phyloP scores from a whole-genome alignment of 768 basidiomycete genomes.

The Suillus occidentalis region DNA sequence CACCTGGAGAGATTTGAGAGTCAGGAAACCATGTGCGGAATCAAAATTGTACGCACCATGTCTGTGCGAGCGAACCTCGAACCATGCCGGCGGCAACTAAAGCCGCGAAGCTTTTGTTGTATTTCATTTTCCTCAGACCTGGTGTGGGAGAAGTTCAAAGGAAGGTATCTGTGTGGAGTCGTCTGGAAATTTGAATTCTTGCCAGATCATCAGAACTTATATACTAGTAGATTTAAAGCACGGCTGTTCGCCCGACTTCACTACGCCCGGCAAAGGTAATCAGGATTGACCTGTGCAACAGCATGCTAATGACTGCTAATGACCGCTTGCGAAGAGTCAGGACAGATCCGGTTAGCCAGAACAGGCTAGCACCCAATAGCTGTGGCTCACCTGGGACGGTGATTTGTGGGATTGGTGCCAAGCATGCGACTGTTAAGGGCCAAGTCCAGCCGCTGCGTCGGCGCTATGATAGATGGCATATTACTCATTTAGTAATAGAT shows the following conservation, averaged over 20 bases:
- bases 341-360: background rate
- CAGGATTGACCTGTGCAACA: background rate
- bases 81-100: conserved; percentile 15
- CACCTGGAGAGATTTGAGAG: conserved; percentile 37
- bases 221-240: background rate
- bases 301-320: background rate
- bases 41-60: conserved; percentile 22
- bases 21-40: background rate
- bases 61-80: conserved; percentile 19
- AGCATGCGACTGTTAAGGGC: background rate
- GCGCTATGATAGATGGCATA: background rate
- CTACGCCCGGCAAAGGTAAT: background rate
- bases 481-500: background rate
- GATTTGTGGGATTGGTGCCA: background rate
- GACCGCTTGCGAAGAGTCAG: background rate
- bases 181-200: background rate
- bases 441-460: too few relatives aligned
- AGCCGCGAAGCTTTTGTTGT: conserved; percentile 4
- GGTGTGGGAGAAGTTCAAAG: background rate
- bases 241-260: background rate
- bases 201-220: background rate
- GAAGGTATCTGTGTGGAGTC: too few relatives aligned
- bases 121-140: conserved; percentile 17
- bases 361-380: background rate
- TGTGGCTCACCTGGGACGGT: background rate